Evolutionary conservation across 352 stramenopile species (phyloP).

Genomic region (Pythium sukuiense): DNA sequence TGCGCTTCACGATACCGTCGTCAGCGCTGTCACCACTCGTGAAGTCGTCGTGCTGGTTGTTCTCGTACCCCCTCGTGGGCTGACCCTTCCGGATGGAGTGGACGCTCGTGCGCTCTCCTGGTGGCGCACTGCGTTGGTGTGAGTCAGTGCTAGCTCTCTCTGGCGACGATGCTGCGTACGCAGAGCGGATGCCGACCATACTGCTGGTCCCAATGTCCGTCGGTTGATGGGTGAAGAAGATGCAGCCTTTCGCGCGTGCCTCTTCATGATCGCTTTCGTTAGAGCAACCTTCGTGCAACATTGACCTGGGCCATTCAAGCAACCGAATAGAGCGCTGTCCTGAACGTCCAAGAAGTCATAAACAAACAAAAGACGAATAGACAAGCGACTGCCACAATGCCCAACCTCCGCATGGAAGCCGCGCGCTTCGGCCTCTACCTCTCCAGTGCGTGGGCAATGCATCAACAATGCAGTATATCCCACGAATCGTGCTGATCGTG

Average conservation of each 20-base stretch:
- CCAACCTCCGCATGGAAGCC: constrained; percentile 65
- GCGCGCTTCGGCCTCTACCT: constrained; percentile 73
- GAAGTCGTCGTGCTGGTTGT: constrained; percentile 8
- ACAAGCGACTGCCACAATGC: constrained; percentile 34
- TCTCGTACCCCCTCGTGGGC: constrained; percentile 9
- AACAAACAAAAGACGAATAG: constrained; percentile 24
- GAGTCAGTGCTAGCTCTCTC: not conserved
- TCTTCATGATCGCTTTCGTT: constrained; percentile 28
- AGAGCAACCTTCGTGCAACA: constrained; percentile 18
- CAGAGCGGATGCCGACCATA: constrained; percentile 22
- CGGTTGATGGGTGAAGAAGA: not conserved
- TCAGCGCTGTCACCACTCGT: constrained; percentile 24
- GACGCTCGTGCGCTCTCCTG: not conserved
- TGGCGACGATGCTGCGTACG: constrained; percentile 11
- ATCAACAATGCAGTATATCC: not conserved
- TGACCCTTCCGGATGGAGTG: constrained; percentile 18
- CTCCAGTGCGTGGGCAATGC: constrained; percentile 43
- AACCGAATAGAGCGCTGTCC: constrained; percentile 7
- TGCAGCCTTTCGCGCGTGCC: constrained; percentile 1
- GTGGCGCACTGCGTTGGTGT: not conserved
- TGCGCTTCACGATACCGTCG: constrained; percentile 7
- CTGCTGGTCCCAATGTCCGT: not conserved
- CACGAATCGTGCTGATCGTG: not conserved
- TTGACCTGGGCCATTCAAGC: constrained; percentile 1
- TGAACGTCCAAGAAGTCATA: constrained; percentile 24